Evolutionary conservation across 495 filamentous ascomycete species (phyloP).

Genomic region (Lasiosphaeriaceae sp.): DNA sequence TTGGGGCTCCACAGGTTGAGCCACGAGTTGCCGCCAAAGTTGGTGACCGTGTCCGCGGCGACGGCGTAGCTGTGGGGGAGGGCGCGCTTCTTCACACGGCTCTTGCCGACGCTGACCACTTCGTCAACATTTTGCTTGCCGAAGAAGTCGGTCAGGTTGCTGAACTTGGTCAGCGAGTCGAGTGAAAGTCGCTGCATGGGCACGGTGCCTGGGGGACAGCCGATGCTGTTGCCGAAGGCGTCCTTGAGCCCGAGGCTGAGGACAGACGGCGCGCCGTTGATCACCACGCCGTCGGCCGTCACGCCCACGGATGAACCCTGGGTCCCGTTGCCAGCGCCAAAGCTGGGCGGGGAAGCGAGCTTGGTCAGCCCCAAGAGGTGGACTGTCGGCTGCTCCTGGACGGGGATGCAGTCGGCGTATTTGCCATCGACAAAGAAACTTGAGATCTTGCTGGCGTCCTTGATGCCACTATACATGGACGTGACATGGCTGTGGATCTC

Average conservation of each 20-base stretch:
- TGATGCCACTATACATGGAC: background rate
- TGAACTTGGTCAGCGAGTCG: background rate
- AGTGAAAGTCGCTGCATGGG: background rate
- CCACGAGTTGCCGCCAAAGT: background rate
- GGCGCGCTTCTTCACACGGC: background rate
- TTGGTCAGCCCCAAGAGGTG: background rate
- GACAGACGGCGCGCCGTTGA: background rate
- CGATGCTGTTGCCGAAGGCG: background rate
- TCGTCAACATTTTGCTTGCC: background rate
- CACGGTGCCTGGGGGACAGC: background rate
- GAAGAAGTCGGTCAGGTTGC: background rate
- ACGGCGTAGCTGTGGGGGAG: background rate
- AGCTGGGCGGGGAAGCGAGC: background rate
- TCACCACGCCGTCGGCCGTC: background rate
- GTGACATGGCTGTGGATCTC: background rate
- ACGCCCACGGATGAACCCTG: background rate
- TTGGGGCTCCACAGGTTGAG: background rate
- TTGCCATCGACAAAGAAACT: background rate
- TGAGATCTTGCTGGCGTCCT: background rate
- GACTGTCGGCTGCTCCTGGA: background rate
- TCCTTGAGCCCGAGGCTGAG: background rate
- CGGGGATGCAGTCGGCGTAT: background rate
- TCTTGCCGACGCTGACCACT: background rate
- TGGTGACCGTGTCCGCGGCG: background rate
- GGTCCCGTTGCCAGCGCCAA: background rate